phyloP scores from a whole-genome alignment of 495 filamentous ascomycete species.

The Clavariopsis aquatica region DNA sequence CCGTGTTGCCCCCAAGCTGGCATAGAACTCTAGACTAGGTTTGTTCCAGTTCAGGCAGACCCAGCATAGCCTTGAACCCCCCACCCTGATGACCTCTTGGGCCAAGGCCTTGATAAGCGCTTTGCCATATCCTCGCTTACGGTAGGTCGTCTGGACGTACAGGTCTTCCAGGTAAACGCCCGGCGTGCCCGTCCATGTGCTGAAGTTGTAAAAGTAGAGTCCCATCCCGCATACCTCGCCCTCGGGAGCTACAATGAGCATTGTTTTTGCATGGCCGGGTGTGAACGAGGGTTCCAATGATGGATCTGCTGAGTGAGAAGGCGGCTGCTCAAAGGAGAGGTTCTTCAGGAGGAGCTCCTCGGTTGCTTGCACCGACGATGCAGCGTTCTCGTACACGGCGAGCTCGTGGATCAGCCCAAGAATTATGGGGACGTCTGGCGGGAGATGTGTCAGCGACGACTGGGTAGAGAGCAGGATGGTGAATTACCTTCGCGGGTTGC shows the following conservation, averaged over 20 bases:
- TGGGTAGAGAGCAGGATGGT: not conserved
- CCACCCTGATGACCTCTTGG: conserved; percentile 67
- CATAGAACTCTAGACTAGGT: conserved; percentile 84
- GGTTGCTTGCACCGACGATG: conserved; percentile 76
- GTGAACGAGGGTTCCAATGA: conserved; percentile 14
- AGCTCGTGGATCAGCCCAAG: conserved; percentile 83
- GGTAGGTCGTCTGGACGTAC: conserved; percentile 70
- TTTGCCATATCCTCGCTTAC: conserved; percentile 78
- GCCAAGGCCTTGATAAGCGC: conserved; percentile 74
- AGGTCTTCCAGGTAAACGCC: conserved; percentile 96
- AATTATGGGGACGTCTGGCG: conserved; percentile 78
- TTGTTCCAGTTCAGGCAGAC: conserved; percentile 90
- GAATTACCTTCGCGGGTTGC: conserved; percentile 39
- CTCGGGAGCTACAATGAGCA: conserved; percentile 42
- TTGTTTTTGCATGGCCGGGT: conserved; percentile 48
- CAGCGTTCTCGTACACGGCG: conserved; percentile 79
- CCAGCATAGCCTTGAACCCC: conserved; percentile 85
- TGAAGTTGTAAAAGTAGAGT: conserved; percentile 72
- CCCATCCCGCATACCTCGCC: conserved; percentile 57
- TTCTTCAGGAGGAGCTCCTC: conserved; percentile 69
- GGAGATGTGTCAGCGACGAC: conserved; percentile 12
- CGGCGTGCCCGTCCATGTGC: conserved; percentile 81
- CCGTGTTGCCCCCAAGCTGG: conserved; percentile 72
- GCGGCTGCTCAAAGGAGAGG: conserved; percentile 65
- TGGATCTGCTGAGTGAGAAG: not conserved